phyloP scores from a whole-genome alignment of 805 yeast species.

The Tetrapisispora nanseiensis region DNA sequence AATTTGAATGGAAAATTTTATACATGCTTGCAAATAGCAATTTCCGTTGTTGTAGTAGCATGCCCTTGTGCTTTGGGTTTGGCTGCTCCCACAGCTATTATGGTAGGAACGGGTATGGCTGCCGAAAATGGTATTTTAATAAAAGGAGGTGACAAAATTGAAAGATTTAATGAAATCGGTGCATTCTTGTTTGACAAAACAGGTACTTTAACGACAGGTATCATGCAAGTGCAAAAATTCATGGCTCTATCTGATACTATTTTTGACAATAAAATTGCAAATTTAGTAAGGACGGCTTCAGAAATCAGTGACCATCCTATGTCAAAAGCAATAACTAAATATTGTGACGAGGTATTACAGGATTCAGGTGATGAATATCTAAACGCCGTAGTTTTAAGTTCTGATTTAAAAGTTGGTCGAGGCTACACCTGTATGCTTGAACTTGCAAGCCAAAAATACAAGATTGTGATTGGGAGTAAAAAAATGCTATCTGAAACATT shows the following conservation, averaged over 20 bases:
- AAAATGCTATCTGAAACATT: slow-evolving; percentile 25
- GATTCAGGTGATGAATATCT: neutral
- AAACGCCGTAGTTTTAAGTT: slow-evolving; percentile 9
- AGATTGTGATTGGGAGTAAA: slow-evolving; percentile 48
- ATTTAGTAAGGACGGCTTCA: slow-evolving; percentile 2
- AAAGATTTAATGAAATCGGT: slow-evolving; percentile 53
- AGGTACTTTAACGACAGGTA: slow-evolving; percentile 86
- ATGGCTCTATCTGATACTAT: slow-evolving; percentile 1
- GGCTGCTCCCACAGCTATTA: slow-evolving; percentile 97
- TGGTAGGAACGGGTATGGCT: slow-evolving; percentile 98
- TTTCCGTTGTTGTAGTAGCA: slow-evolving; percentile 91
- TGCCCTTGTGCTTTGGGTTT: slow-evolving; percentile 97
- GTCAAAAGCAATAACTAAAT: slow-evolving; percentile 55
- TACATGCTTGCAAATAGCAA: slow-evolving; percentile 67
- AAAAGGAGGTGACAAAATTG: slow-evolving; percentile 88
- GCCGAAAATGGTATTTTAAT: slow-evolving; percentile 82
- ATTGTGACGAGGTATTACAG: slow-evolving; percentile 18
- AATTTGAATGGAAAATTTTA: slow-evolving; percentile 45
- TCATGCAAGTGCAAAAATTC: slow-evolving; percentile 42
- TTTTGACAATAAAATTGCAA: slow-evolving; percentile 6
- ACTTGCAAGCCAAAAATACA: slow-evolving; percentile 15
- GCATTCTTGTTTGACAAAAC: slow-evolving; percentile 86
- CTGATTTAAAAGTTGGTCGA: slow-evolving; percentile 31
- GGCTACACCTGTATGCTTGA: slow-evolving; percentile 28
- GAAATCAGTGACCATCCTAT: slow-evolving; percentile 77